Evolutionary conservation across 768 basidiomycete species (phyloP).

Genomic region (Trametes cubensis): DNA sequence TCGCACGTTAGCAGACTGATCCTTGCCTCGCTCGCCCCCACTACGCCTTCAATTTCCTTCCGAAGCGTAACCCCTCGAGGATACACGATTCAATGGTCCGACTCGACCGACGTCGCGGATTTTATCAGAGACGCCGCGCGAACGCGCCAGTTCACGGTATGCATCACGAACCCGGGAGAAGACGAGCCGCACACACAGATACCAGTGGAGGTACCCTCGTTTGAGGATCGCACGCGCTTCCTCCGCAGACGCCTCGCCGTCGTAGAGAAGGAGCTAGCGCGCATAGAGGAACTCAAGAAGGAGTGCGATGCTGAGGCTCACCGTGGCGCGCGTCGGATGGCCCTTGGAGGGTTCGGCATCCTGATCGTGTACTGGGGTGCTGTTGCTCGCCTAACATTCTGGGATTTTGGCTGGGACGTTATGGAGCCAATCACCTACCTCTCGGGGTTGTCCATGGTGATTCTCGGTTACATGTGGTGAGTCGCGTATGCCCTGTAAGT

Average conservation of each 20-base stretch:
- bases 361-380: slow-evolving; percentile 66
- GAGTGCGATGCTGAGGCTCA: slow-evolving; percentile 60
- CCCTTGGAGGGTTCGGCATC: slow-evolving; percentile 59
- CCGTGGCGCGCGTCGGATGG: slow-evolving; percentile 57
- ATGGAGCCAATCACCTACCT: slow-evolving; percentile 75
- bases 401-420: slow-evolving; percentile 63
- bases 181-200: slow-evolving; percentile 35
- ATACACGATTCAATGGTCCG: slow-evolving; percentile 55
- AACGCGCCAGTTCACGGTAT: slow-evolving; percentile 54
- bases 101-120: slow-evolving; percentile 65
- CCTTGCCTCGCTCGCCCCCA: slow-evolving; percentile 43
- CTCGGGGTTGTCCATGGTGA: slow-evolving; percentile 62
- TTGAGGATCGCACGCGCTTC: slow-evolving; percentile 62
- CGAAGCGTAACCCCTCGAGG: slow-evolving; percentile 40
- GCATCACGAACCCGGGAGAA: slow-evolving; percentile 29
- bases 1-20: slow-evolving; percentile 65
- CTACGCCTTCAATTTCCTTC: slow-evolving; percentile 46
- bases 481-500: not conserved
- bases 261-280: slow-evolving; percentile 46
- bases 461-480: slow-evolving; percentile 63
- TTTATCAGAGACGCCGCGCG: slow-evolving; percentile 66
- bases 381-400: slow-evolving; percentile 66
- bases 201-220: slow-evolving; percentile 62
- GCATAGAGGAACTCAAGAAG: slow-evolving; percentile 57
- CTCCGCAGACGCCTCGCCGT: slow-evolving; percentile 49